These are phyloP conservation scores for Vanderwaltozyma tropicalis DNA, from an alignment of 805 yeast species.

Conservation along the genomic window DNA sequence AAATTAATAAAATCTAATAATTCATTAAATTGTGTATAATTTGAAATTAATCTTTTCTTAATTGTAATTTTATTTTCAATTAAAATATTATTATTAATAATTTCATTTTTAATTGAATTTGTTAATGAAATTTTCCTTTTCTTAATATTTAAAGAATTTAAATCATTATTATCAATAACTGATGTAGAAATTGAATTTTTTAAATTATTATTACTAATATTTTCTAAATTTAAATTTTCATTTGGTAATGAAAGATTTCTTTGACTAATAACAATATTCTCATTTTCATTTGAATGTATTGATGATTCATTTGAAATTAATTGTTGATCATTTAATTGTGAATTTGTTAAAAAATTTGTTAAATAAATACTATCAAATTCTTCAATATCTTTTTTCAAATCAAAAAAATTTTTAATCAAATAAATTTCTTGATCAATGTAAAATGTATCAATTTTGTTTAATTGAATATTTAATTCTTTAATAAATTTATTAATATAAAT, in stretches of 20 bases:
- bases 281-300: background rate
- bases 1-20: slow-evolving; percentile 73
- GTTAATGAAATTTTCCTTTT: slow-evolving; percentile 1
- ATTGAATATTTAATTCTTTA: slow-evolving; percentile 68
- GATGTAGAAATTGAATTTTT: slow-evolving; percentile 1
- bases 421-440: slow-evolving; percentile 52
- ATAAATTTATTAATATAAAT: slow-evolving; percentile 47
- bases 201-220: background rate
- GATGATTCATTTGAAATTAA: background rate
- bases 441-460: slow-evolving; percentile 65
- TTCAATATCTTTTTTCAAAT: slow-evolving; percentile 49
- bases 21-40: slow-evolving; percentile 71
- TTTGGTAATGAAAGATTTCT: slow-evolving; percentile 2
- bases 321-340: background rate
- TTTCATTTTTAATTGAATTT: slow-evolving; percentile 1
- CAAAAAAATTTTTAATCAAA: slow-evolving; percentile 34
- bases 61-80: slow-evolving; percentile 18
- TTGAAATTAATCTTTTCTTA: slow-evolving; percentile 52
- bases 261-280: slow-evolving; percentile 1
- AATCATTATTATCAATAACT: background rate
- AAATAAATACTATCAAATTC: slow-evolving; percentile 39
- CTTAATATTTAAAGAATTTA: background rate
- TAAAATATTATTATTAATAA: slow-evolving; percentile 3
- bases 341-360: background rate
- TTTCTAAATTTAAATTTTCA: background rate